A percentile compares a stretch with the other conserved stretches of the same genome.
phyloP scores from a whole-genome alignment of 768 basidiomycete genomes.

The Cystofilobasidium ferigula region DNA sequence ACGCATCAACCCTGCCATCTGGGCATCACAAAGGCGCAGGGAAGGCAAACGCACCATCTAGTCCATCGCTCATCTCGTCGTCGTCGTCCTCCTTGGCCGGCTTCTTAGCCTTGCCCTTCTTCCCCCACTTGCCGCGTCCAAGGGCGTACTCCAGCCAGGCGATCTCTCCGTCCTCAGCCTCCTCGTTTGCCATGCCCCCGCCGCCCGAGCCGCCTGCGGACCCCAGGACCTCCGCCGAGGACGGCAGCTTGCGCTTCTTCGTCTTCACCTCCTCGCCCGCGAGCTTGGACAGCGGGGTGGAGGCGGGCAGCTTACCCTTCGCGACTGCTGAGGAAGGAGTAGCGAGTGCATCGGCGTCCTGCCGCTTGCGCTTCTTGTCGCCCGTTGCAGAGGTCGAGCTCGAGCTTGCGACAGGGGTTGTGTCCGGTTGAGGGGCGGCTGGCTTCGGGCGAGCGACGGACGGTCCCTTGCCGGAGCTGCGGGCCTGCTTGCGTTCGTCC shows the following conservation, averaged over 20 bases:
- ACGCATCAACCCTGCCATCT: too few species aligned
- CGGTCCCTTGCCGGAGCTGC: neutral
- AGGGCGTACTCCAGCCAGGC: slow-evolving; percentile 25
- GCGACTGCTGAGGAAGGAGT: neutral
- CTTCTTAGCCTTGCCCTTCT: slow-evolving; percentile 4
- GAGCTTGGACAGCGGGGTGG: slow-evolving; percentile 23
- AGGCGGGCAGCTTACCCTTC: slow-evolving; percentile 2
- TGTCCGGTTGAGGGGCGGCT: too few species aligned
- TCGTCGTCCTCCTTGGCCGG: slow-evolving; percentile 5
- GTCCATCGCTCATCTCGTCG: slow-evolving; percentile 20
- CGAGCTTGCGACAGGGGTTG: neutral
- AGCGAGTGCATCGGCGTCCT: neutral
- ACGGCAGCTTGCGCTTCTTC: slow-evolving; percentile 2
- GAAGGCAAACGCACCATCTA: slow-evolving; percentile 7
- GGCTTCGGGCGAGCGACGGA: neutral
- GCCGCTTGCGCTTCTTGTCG: neutral
- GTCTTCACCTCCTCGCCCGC: slow-evolving; percentile 8
- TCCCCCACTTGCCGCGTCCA: slow-evolving; percentile 9
- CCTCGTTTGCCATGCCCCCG: neutral
- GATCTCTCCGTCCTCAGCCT: slow-evolving; percentile 23
- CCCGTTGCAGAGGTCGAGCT: neutral
- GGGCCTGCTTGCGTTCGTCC: slow-evolving; percentile 1
- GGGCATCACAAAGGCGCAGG: too few species aligned
- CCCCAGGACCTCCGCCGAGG: neutral
- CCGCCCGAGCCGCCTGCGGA: slow-evolving; percentile 4